phyloP scores from a whole-genome alignment of 148 eudicot genomes.

The Amaranthus hypochondriacus region DNA sequence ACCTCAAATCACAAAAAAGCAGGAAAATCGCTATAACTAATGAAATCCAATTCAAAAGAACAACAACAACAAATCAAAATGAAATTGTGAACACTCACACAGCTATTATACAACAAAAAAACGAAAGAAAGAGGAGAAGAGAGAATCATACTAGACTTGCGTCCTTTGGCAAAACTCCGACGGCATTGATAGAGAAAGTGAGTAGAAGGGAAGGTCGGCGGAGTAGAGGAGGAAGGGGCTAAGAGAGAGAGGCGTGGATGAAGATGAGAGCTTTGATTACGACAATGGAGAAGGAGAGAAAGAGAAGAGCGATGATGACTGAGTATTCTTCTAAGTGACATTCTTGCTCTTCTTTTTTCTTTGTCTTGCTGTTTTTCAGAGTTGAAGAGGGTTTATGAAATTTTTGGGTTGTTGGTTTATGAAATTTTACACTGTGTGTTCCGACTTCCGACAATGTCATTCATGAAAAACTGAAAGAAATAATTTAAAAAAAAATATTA shows the following conservation, averaged over 20 bases:
- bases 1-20: too few relatives aligned
- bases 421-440: too few relatives aligned
- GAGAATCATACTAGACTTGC: constrained; percentile 45
- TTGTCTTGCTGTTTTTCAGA: background rate
- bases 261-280: constrained; percentile 22
- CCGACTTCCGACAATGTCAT: too few relatives aligned
- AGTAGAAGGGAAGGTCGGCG: constrained; percentile 26
- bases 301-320: constrained; percentile 17
- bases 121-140: background rate
- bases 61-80: background rate
- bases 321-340: constrained; percentile 23
- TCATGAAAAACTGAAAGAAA: too few relatives aligned
- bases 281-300: constrained; percentile 21
- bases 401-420: background rate
- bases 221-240: constrained; percentile 15
- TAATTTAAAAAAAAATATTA: too few relatives aligned
- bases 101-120: background rate
- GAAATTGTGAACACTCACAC: background rate
- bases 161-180: constrained; percentile 67
- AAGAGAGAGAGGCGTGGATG: constrained; percentile 16
- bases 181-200: constrained; percentile 32
- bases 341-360: background rate
- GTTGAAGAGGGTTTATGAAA: background rate
- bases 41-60: background rate
- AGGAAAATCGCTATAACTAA: too few relatives aligned